Percentiles rank a stretch among this genome's conserved stretches.
Conservation (phyloP, 208 protist genomes). For the Trichomonas tenax region DNA sequence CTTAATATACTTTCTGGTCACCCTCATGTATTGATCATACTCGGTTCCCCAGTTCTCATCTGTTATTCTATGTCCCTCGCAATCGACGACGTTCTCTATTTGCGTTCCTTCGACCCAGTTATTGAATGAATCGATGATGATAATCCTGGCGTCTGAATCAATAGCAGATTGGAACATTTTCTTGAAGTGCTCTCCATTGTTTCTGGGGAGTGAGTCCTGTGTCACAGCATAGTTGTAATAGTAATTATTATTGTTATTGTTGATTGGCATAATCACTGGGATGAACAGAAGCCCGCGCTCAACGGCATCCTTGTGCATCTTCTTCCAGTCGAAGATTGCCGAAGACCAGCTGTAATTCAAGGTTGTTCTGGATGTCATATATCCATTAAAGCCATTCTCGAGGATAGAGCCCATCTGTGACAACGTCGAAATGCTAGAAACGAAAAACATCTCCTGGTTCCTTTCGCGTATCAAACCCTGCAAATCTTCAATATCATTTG, state of each 20-base stretch:
- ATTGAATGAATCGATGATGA: neutral
- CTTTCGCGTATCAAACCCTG: neutral
- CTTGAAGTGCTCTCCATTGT: neutral
- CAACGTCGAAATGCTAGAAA: neutral
- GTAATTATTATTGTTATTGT: too few relatives aligned
- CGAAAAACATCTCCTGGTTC: neutral
- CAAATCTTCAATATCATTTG: neutral
- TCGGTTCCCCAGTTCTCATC: neutral
- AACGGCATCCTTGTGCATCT: neutral
- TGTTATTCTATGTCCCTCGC: neutral
- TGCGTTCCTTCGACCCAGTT: neutral
- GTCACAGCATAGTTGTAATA: neutral
- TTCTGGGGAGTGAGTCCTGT: neutral
- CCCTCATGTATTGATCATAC: neutral
- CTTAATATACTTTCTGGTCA: neutral
- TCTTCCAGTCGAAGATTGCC: neutral
- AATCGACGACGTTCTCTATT: neutral
- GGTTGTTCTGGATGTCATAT: neutral
- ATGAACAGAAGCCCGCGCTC: neutral
- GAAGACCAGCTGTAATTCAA: neutral
- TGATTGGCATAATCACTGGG: neutral
- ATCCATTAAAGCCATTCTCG: neutral
- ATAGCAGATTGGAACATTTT: neutral
- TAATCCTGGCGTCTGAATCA: neutral
- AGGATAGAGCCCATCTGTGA: neutral